A percentile compares a stretch with the other conserved stretches of the same genome.
Evolutionary conservation across 1,284 basidiomycete genomes (phyloP).

Genomic region (Xerocomus cyaneibrunnescens): DNA sequence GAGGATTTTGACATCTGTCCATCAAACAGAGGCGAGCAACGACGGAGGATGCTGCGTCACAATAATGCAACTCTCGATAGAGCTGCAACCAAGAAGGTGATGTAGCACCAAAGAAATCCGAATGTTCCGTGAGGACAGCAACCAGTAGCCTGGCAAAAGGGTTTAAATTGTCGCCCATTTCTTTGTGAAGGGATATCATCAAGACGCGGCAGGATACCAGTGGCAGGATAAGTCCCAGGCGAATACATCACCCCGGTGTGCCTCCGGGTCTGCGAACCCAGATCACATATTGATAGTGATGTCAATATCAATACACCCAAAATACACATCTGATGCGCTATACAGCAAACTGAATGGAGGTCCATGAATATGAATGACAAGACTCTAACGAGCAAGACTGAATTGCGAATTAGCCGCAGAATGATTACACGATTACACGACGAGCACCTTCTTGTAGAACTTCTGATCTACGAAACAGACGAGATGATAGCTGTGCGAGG

Average conservation of each 20-base stretch:
- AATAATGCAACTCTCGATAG: too few species aligned
- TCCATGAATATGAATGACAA: neutral
- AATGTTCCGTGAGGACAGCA: too few species aligned
- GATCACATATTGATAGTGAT: neutral
- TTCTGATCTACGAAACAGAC: slow-evolving; percentile 12
- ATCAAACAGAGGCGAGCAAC: too few species aligned
- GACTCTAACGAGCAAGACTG: neutral
- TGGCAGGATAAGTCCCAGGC: too few species aligned
- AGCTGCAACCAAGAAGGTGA: neutral
- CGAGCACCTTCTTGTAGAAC: neutral
- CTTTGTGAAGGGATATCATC: neutral
- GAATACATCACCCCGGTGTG: too few species aligned
- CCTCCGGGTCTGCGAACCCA: too few species aligned
- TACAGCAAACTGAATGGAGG: slow-evolving; percentile 9
- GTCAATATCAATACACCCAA: neutral
- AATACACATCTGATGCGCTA: neutral
- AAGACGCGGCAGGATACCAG: too few species aligned
- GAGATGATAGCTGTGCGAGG: slow-evolving; percentile 3
- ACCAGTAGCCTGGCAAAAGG: too few species aligned
- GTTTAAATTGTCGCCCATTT: neutral
- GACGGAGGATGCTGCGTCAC: too few species aligned
- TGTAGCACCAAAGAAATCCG: neutral
- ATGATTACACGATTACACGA: slow-evolving; percentile 1
- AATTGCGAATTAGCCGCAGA: neutral
- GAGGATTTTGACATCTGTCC: too few species aligned